Evolutionary conservation across 1,139 yeast species (phyloP), one percentile per base, ranked within the genome.

Genomic region (Arxiozyma slooffiae): DNA sequence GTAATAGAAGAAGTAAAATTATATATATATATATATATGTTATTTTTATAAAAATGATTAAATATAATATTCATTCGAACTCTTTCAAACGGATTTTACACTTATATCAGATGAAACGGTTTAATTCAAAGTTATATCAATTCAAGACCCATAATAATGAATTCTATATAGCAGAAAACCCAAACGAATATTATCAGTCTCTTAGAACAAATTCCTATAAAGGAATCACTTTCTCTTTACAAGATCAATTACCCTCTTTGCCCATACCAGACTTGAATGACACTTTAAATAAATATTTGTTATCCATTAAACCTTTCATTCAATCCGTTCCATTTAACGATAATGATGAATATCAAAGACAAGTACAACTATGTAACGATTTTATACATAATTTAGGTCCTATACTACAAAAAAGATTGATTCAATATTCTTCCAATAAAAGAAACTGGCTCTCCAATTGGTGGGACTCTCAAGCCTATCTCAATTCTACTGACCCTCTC

Each of bases 401-500:
- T 46, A 70, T 70, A 39, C 76, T 92, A 56, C 97, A 92, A 66
- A 58, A 72, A 51, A 78, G 92, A 57, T 76, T 92, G 51, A 65
- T 70, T 43, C 72, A 76, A 30, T 79, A 80, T 60, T 82, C 94
- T 41, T 78, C 81, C 58, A 70, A 65, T 51, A 72, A 69, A 50
- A 82, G 87, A 66, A 92, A 92, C 69, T 92, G 98, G 98, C 77
- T 92, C 63, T 80, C 87, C 50, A 85, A 80, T 55, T 88, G 85
- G 77, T 92, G 98, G 98, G 96, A 90, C 68, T 86, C 86, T 62
- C 88, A 85, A 60, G 96, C 97, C 36, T 92, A 92, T 70, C 74
- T 92, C 74, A 81, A 86, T 41, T 89, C 88, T 71, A 79, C 95
- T 60, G 97, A 88, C 67, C 96, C 97, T 0, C 87, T 92, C 23